Evolutionary conservation across 78 protist genomes (phyloP).

Genomic region (Dictyostelium capitatum): DNA sequence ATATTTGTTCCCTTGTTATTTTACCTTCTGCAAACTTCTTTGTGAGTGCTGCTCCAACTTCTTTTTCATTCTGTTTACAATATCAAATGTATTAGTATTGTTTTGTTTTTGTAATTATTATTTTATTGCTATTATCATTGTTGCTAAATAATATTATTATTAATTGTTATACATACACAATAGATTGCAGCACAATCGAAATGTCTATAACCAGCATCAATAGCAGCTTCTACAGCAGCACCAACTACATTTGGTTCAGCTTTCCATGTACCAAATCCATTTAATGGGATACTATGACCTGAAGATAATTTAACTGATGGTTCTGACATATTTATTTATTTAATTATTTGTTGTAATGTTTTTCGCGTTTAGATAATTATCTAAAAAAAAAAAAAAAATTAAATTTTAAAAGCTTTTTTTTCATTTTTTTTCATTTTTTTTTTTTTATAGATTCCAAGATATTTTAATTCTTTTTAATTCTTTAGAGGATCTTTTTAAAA

Average conservation of each 20-base stretch:
- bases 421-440: too few species aligned
- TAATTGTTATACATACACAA: constrained; percentile 30
- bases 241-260: constrained; percentile 38
- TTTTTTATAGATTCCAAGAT: too few species aligned
- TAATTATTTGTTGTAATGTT: background rate
- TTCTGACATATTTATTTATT: background rate
- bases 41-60: constrained; percentile 84
- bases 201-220: constrained; percentile 85
- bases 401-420: too few species aligned
- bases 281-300: background rate
- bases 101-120: background rate
- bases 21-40: constrained; percentile 2
- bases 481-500: too few species aligned
- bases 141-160: background rate
- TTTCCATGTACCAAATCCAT: constrained; percentile 87
- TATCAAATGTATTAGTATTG: too few species aligned
- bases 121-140: background rate
- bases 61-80: constrained; percentile 77
- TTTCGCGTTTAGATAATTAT: too few species aligned
- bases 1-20: constrained; percentile 86
- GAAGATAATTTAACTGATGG: constrained; percentile 16
- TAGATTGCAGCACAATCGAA: constrained; percentile 91
- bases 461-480: too few species aligned
- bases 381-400: too few species aligned
- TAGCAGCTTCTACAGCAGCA: constrained; percentile 69